These are phyloP conservation scores for Carex cristatella DNA, from an alignment of 176 grass and related monocot species.

Conservation along the genomic window DNA sequence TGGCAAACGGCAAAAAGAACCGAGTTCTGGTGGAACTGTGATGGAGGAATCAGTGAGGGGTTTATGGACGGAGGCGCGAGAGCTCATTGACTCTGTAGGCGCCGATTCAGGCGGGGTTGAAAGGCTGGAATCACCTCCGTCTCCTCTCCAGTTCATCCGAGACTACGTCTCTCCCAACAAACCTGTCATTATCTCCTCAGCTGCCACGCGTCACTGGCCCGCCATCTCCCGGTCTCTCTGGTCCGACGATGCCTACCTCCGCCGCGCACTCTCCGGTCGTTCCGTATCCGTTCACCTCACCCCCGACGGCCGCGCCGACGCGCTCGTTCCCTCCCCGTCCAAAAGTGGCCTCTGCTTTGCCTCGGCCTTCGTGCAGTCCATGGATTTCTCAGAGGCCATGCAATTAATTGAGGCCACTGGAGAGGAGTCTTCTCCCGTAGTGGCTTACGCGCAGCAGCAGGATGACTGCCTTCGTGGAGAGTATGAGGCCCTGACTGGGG, in stretches of 20 bases:
- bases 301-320: conserved; percentile 71
- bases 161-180: conserved; percentile 67
- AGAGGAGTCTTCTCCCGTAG: conserved; percentile 24
- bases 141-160: conserved; percentile 63
- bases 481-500: conserved; percentile 58
- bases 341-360: conserved; percentile 44
- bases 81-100: conserved; percentile 42
- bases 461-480: conserved; percentile 79
- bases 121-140: conserved; percentile 44
- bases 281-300: conserved; percentile 84
- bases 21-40: background rate
- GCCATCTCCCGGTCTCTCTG: conserved; percentile 50
- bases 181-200: conserved; percentile 64
- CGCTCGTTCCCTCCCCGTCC: conserved; percentile 40
- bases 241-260: conserved; percentile 62
- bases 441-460: conserved; percentile 91
- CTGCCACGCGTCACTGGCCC: conserved; percentile 72
- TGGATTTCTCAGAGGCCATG: conserved; percentile 53
- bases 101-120: conserved; percentile 20
- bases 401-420: conserved; percentile 41
- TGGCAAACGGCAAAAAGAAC: background rate
- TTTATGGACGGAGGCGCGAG: conserved; percentile 79
- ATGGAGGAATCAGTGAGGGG: conserved; percentile 52
- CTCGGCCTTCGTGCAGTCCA: conserved; percentile 47
- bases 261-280: conserved; percentile 38